Evolutionary conservation across 2,329 filamentous ascomycete species (phyloP).

Genomic region (Trichoderma brevicompactum): DNA sequence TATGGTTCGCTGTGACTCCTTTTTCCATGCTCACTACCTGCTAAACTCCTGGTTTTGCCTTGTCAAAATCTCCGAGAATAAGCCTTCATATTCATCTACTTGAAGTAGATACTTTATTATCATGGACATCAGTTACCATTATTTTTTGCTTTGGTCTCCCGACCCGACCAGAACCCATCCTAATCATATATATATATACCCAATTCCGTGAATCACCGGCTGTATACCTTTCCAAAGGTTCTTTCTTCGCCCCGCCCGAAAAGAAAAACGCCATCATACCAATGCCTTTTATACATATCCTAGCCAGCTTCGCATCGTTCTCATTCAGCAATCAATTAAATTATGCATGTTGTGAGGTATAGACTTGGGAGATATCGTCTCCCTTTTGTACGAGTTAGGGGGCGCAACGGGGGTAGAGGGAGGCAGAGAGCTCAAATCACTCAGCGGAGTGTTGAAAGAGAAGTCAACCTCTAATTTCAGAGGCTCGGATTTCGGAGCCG

Average conservation of each 20-base stretch:
- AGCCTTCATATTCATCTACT: neutral
- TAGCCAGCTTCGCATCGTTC: conserved; percentile 9
- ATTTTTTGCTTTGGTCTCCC: neutral
- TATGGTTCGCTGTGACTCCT: neutral
- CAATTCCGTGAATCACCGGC: neutral
- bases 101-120: neutral
- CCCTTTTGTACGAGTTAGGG: conserved; percentile 18
- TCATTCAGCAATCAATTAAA: conserved; percentile 41
- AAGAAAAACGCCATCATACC: neutral
- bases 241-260: neutral
- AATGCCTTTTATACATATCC: conserved; percentile 20
- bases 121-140: conserved; percentile 1
- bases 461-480: conserved; percentile 27
- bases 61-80: neutral
- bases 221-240: neutral
- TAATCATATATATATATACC: conserved; percentile 14
- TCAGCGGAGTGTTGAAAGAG: conserved; percentile 16
- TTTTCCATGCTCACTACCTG: neutral
- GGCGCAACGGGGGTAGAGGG: conserved; percentile 34
- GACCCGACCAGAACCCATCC: conserved; percentile 3
- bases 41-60: neutral
- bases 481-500: conserved; percentile 36
- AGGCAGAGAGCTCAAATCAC: conserved; percentile 32
- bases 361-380: conserved; percentile 51
- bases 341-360: conserved; percentile 47